Evolutionary conservation across 441 rosid genomes (phyloP), one percentile per base, ranked within the genome.

Genomic region (Pelargonium fulgidum): DNA sequence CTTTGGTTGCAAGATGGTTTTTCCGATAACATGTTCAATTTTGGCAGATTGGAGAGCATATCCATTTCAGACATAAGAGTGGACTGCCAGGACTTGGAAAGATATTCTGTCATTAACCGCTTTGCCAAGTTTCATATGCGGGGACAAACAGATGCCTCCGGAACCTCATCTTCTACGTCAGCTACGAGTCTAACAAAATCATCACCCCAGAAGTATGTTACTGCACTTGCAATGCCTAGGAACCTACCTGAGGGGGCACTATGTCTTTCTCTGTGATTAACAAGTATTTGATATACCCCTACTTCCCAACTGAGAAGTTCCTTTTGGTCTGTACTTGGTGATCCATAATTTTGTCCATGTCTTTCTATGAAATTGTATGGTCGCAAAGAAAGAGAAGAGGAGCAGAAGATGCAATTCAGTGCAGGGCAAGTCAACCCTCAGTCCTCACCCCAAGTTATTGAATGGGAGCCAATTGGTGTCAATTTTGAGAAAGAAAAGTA

Each of bases 51-150:
- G 80, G 91, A 89, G 77, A 78, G 83, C 76, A 78, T 77, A 67
- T 81, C 93, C 50, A 68, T 91, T 16, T 44, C 79, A 65, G 95
- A 86, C 81, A 41, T 89, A 80, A 79, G 85, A 78, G 81, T 89
- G 61, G 96, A 89, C 75, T 83, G 85, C 69, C 84, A 85, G 72
- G 97, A 93, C 56, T 79, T 91, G 66, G 98, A 89, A 82, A 93
- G 75, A 77, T 84, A 82, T 70, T 79, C 87, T 10, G 90, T 91
- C 59, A 88, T 91, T 68, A 91, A 89, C 80, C 96, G 95, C 11
- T 93, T 91, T 78, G 97, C 97, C 16, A 88, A 77, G 82, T 93
- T 89, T 70, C 93, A 91, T 76, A 80, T 81, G 13, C 80, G 81
- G 73, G 82, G 86, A 63, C 83, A 71, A 42, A 74, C 70, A 24